Conservation (phyloP, 805 yeast genomes). For the Teunomyces cretensis region DNA sequence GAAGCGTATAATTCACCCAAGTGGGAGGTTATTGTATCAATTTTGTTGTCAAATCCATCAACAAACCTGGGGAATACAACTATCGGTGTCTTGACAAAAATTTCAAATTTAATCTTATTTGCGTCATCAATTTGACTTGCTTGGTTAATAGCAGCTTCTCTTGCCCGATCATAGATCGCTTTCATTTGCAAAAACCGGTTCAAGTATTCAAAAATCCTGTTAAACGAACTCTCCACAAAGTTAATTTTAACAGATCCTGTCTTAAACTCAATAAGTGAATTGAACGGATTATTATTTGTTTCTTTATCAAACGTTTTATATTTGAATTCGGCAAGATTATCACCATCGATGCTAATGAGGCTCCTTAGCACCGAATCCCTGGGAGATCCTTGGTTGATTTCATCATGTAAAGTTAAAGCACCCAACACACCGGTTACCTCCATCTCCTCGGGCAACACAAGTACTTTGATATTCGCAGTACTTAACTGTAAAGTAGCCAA, state of each 20-base stretch:
- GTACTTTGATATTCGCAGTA: conserved; percentile 66
- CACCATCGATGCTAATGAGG: conserved; percentile 77
- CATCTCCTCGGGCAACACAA: conserved; percentile 74
- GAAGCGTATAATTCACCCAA: conserved; percentile 79
- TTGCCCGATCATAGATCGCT: conserved; percentile 80
- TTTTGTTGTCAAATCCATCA: conserved; percentile 36
- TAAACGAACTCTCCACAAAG: conserved; percentile 79
- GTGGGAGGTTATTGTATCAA: conserved; percentile 66
- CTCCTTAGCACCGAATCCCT: conserved; percentile 59
- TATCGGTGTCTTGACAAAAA: conserved; percentile 77
- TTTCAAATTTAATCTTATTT: conserved; percentile 64
- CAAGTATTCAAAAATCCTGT: conserved; percentile 63
- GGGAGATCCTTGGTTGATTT: conserved; percentile 62
- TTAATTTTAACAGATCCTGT: conserved; percentile 76
- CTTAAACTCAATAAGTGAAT: conserved; percentile 57
- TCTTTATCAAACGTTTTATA: conserved; percentile 76
- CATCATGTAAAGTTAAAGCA: conserved; percentile 75
- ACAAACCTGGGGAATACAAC: conserved; percentile 69
- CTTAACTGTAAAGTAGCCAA: conserved; percentile 77
- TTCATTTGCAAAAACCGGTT: conserved; percentile 83
- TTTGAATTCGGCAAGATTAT: conserved; percentile 73
- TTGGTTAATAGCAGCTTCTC: conserved; percentile 84
- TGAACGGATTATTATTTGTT: conserved; percentile 49
- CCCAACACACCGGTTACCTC: conserved; percentile 73
- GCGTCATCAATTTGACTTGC: conserved; percentile 64